Conservation (phyloP, 768 basidiomycete species). For the Rhodotorula sphaerocarpa region DNA sequence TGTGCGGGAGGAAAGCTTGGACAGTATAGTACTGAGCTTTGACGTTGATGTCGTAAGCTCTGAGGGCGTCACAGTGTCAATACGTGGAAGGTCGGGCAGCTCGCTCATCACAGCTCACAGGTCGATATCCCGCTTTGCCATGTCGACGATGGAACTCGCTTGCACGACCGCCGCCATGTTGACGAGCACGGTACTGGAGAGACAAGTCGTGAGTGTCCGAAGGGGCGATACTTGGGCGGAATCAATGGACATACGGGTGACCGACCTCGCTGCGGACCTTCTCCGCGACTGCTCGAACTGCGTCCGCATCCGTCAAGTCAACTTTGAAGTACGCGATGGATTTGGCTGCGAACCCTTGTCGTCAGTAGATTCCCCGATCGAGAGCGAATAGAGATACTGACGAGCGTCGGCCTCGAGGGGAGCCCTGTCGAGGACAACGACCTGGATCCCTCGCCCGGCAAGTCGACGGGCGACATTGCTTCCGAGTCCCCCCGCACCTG, state of each 20-base stretch:
- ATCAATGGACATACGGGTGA: conserved; percentile 18
- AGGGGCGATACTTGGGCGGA: too few species aligned
- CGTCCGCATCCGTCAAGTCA: conserved; percentile 80
- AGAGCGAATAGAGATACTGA: conserved; percentile 42
- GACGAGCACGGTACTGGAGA: conserved; percentile 63
- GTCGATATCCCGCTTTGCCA: conserved; percentile 64
- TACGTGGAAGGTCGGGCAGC: too few species aligned
- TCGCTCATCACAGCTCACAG: conserved; percentile 52
- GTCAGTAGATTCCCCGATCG: not conserved
- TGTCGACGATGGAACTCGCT: conserved; percentile 74
- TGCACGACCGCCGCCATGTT: conserved; percentile 95
- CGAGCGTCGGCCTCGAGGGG: conserved; percentile 66
- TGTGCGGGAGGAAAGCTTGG: conserved; percentile 82
- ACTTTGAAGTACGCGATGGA: conserved; percentile 81
- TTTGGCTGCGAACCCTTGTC: conserved; percentile 47
- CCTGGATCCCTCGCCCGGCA: conserved; percentile 68
- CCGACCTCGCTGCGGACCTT: conserved; percentile 67
- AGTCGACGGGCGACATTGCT: conserved; percentile 79
- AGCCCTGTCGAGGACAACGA: conserved; percentile 77
- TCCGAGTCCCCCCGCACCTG: conserved; percentile 83
- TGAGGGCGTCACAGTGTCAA: conserved; percentile 40
- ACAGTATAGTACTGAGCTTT: conserved; percentile 84
- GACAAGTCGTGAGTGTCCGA: conserved; percentile 48
- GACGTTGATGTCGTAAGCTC: conserved; percentile 83
- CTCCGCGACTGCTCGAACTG: conserved; percentile 67